phyloP scores from a whole-genome alignment of 768 basidiomycete species.

The Mycena alexandri region DNA sequence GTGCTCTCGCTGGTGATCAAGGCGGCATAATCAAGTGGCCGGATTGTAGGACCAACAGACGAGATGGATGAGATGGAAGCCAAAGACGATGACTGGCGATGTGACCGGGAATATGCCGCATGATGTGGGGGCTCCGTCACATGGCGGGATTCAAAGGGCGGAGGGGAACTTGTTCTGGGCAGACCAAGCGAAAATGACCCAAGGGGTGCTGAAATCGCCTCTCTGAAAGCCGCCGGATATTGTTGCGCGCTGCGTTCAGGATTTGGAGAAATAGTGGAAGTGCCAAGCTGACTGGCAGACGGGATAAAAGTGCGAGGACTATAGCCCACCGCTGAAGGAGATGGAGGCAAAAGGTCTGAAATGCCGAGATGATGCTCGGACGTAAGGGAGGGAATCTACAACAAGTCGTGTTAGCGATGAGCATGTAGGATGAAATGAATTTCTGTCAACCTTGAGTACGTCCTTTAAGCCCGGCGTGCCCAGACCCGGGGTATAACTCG shows the following conservation, averaged over 20 bases:
- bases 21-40: constrained; percentile 77
- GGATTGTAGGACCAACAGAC: constrained; percentile 60
- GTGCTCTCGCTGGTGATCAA: constrained; percentile 69
- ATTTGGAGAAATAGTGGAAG: constrained; percentile 39
- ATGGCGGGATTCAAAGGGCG: constrained; percentile 43
- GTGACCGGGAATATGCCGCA: constrained; percentile 28
- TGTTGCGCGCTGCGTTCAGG: constrained; percentile 35
- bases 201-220: constrained; percentile 40
- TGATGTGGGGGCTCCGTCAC: constrained; percentile 40
- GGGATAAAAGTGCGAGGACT: constrained; percentile 52
- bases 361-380: constrained; percentile 79
- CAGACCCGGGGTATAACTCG: constrained; percentile 48
- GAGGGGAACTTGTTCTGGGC: constrained; percentile 49
- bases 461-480: constrained; percentile 76
- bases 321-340: constrained; percentile 64
- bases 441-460: constrained; percentile 70
- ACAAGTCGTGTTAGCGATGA: constrained; percentile 14
- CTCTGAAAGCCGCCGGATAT: constrained; percentile 39
- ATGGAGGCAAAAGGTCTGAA: constrained; percentile 79
- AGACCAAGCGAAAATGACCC: constrained; percentile 53
- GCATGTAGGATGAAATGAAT: background rate
- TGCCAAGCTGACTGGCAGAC: constrained; percentile 55
- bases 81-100: constrained; percentile 47
- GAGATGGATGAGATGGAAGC: constrained; percentile 46
- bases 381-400: constrained; percentile 73